phyloP scores from a whole-genome alignment of 2,329 filamentous ascomycete genomes.

The Penicillium sp. region DNA sequence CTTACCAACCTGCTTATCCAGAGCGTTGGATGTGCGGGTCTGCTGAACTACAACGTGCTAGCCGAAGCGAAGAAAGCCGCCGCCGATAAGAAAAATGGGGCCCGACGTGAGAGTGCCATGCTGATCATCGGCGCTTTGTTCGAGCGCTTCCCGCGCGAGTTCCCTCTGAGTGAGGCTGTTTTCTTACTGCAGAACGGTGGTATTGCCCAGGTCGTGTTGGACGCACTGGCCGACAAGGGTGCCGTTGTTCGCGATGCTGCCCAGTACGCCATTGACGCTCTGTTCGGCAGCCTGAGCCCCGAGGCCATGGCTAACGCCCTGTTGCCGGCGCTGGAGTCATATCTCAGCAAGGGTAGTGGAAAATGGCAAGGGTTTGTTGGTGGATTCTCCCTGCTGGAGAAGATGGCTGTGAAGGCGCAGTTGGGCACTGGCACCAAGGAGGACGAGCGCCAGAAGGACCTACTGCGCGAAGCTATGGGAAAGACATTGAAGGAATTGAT shows the following conservation, averaged over 20 bases:
- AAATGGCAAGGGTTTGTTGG: constrained; percentile 98
- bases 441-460: constrained; percentile 80
- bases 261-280: constrained; percentile 86
- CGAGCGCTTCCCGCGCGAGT: constrained; percentile 76
- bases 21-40: constrained; percentile 62
- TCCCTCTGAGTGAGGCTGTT: constrained; percentile 74
- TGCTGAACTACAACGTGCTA: constrained; percentile 61
- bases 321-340: constrained; percentile 69
- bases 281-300: constrained; percentile 74
- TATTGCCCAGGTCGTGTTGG: constrained; percentile 69
- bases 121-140: constrained; percentile 91
- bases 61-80: constrained; percentile 72
- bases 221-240: constrained; percentile 86
- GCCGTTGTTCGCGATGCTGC: constrained; percentile 84
- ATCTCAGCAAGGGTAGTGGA: constrained; percentile 77
- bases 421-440: constrained; percentile 79
- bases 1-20: constrained; percentile 63
- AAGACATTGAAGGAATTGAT: constrained; percentile 74
- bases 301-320: constrained; percentile 82
- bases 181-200: constrained; percentile 79
- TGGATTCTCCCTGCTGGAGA: constrained; percentile 78
- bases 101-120: constrained; percentile 84
- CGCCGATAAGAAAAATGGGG: constrained; percentile 86
- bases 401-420: constrained; percentile 93
- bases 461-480: constrained; percentile 87